Base-by-base conservation (phyloP, 2,329 filamentous ascomycete species). In the Colletotrichum costaricense region DNA sequence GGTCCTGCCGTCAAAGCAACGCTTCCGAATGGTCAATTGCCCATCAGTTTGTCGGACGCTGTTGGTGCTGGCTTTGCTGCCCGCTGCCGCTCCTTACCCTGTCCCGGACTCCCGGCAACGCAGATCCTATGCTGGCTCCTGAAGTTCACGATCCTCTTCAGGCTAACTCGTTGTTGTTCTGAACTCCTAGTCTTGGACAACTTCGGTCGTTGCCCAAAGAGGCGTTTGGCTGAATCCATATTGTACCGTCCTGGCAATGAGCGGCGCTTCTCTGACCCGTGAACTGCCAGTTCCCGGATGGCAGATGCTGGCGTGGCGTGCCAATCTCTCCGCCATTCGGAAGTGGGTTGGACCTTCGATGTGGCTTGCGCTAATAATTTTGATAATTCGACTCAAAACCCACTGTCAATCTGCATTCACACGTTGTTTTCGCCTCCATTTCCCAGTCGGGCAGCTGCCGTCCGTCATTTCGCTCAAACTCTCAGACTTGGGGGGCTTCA, bases 321-420 rank as follows among this genome's bases (percentile, higher is more conserved):
- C 55, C 30, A 60, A 54, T 46, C 38, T 22, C 19, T 38, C 55
- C 46, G 54, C 55, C 59, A 57, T 46, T 19, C 42, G 54, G 24
- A 28, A 56, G 42, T 71, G 68, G 63, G 19, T 42, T 67, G 9
- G 46, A 16, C 24, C 63, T 67, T 67, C 14, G 46, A 16, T 33
- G 68, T 67, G 63, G 68, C 68, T 46, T 71, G 56, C 68, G 63
- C 68, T 62, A 71, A 55, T 60, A 26, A 46, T 22, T 28, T 63
- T 55, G 55, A 60, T 33, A 59, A 33, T 52, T 46, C 62, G 67
- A 70, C n/a, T 54, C 62, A 56, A 70, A 42, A 42, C n/a, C 63
- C 55, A 60, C 62, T 26, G 19, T 46, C 38, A 67, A 67, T 46
- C 63, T 60, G 56, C 46, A 67, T 55, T 60, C 30, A 65, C 68